A percentile compares a stretch with the other conserved stretches of the same genome.
Conservation (phyloP, 2,329 filamentous ascomycete species). For the Colletotrichum godetiae region DNA sequence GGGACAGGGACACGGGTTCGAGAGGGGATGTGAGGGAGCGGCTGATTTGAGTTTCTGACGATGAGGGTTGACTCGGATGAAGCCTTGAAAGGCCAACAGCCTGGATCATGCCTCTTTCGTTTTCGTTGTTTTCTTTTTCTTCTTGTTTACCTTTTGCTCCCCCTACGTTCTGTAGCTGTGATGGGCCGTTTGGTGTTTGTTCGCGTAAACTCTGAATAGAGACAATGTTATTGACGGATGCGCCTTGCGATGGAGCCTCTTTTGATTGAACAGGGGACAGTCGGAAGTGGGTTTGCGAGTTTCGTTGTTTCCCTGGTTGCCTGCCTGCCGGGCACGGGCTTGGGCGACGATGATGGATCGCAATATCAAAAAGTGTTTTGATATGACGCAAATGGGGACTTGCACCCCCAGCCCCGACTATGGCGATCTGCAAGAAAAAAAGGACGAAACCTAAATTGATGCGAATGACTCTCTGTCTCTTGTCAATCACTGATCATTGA, state of each 20-base stretch:
- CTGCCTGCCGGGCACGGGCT: background rate
- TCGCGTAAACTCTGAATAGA: background rate
- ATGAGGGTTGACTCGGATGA: background rate
- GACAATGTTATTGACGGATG: background rate
- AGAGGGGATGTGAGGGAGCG: background rate
- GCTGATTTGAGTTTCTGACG: background rate
- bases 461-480: conserved; percentile 9
- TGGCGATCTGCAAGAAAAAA: conserved; percentile 27
- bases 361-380: background rate
- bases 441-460: background rate
- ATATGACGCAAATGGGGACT: conserved; percentile 20
- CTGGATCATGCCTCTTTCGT: background rate
- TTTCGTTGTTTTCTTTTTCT: background rate
- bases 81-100: background rate
- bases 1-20: background rate
- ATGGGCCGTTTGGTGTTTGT: background rate
- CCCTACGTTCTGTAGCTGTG: background rate
- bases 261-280: background rate
- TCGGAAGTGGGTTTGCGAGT: background rate
- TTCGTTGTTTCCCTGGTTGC: background rate
- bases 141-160: background rate
- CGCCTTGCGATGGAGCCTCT: background rate
- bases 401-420: conserved; percentile 14
- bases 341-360: background rate
- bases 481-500: background rate